Conservation (phyloP, 2,329 filamentous ascomycete genomes). For the Penicillium vulpinum region DNA sequence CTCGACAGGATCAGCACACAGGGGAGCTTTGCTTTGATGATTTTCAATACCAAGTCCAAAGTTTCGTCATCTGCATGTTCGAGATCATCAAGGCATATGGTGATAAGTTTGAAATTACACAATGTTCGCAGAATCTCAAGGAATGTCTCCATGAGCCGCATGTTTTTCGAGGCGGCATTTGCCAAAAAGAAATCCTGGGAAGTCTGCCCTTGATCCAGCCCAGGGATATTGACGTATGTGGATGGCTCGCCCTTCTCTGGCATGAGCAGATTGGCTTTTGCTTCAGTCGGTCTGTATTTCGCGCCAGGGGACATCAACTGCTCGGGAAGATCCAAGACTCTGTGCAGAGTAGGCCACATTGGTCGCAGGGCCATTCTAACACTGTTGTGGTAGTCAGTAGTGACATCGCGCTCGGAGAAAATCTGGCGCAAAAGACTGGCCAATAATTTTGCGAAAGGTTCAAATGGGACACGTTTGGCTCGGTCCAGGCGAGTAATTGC, state of each 20-base stretch:
- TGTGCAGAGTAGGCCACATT: conserved; percentile 59
- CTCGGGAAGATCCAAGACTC: conserved; percentile 64
- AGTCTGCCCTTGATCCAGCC: conserved; percentile 38
- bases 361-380: conserved; percentile 57
- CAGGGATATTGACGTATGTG: conserved; percentile 34
- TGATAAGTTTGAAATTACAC: conserved; percentile 80
- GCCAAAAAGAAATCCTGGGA: conserved; percentile 42
- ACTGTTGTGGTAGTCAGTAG: conserved; percentile 61
- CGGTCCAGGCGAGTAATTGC: conserved; percentile 62
- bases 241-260: conserved; percentile 34
- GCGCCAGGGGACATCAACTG: conserved; percentile 55
- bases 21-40: conserved; percentile 74
- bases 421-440: conserved; percentile 64
- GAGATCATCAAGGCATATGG: conserved; percentile 83
- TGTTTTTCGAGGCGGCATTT: conserved; percentile 50
- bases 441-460: conserved; percentile 61
- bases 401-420: conserved; percentile 64
- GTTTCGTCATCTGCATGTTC: conserved; percentile 90
- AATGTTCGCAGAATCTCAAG: conserved; percentile 82
- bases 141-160: conserved; percentile 83
- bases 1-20: conserved; percentile 81
- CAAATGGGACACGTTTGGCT: conserved; percentile 60
- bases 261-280: conserved; percentile 34
- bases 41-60: conserved; percentile 76
- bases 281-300: conserved; percentile 36